Evolutionary conservation across 2,329 filamentous ascomycete species (phyloP).

Genomic region (Pestalotiopsis sp.): DNA sequence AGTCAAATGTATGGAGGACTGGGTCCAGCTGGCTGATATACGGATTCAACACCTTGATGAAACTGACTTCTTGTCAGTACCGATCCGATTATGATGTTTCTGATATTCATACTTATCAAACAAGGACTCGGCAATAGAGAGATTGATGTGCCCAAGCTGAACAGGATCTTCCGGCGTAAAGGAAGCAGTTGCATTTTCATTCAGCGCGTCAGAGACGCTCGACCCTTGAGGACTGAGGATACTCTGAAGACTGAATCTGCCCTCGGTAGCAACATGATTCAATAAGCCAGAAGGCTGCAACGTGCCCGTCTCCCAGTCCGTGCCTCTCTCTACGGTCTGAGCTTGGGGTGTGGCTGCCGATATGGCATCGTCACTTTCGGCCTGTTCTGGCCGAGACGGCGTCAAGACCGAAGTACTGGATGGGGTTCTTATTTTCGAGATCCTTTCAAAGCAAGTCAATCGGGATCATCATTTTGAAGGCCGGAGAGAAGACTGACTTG

Average conservation of each 20-base stretch:
- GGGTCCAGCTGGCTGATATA: constrained; percentile 42
- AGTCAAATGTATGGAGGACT: constrained; percentile 35
- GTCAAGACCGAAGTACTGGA: not conserved
- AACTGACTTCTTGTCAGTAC: constrained; percentile 22
- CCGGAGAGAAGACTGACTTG: constrained; percentile 21
- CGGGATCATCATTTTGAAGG: no score
- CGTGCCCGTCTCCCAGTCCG: constrained; percentile 17
- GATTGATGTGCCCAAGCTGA: constrained; percentile 24
- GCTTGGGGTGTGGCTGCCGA: not conserved
- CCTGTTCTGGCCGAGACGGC: not conserved
- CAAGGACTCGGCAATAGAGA: constrained; percentile 28
- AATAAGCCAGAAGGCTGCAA: constrained; percentile 34
- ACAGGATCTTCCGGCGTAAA: constrained; percentile 27
- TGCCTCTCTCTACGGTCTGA: constrained; percentile 3
- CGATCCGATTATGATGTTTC: not conserved
- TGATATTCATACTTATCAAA: constrained; percentile 25
- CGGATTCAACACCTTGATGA: constrained; percentile 38
- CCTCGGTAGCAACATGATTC: constrained; percentile 32
- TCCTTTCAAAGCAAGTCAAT: not conserved
- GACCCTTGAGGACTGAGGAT: constrained; percentile 20
- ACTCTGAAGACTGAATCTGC: constrained; percentile 33
- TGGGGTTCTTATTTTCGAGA: not conserved
- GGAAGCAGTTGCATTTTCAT: not conserved
- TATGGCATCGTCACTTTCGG: not conserved
- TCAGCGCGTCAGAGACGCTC: not conserved